A percentile compares a stretch with the other conserved stretches of the same genome.
Conservation (phyloP, 768 basidiomycete species). For the Brasilioporus rufonigricans region DNA sequence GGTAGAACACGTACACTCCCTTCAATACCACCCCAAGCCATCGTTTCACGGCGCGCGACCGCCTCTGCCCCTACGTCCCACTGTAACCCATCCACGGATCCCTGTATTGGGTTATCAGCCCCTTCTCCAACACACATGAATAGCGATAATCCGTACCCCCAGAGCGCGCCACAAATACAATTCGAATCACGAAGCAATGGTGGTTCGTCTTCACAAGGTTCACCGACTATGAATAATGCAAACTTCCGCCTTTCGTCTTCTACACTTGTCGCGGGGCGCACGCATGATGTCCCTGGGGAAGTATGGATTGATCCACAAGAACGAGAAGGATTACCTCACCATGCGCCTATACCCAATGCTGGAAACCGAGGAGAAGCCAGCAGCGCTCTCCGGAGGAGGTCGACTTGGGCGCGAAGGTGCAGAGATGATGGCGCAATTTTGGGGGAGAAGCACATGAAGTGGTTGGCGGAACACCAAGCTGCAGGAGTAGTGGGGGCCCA, state of each 20-base stretch:
- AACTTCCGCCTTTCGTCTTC: slow-evolving; percentile 4
- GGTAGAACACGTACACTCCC: slow-evolving; percentile 2
- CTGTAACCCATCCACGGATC: slow-evolving; percentile 1
- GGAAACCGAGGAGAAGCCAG: not conserved
- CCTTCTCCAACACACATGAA: not conserved
- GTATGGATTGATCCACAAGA: slow-evolving; percentile 63
- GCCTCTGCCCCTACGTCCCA: not conserved
- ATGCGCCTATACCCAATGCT: slow-evolving; percentile 23
- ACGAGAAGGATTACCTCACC: slow-evolving; percentile 58
- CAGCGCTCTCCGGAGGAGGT: slow-evolving; percentile 14
- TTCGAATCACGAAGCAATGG: slow-evolving; percentile 4
- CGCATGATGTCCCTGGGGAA: slow-evolving; percentile 45
- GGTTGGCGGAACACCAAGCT: slow-evolving; percentile 35
- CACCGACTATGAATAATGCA: slow-evolving; percentile 3
- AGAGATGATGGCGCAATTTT: slow-evolving; percentile 4
- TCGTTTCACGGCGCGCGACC: slow-evolving; percentile 12
- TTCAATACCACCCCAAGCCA: slow-evolving; percentile 2
- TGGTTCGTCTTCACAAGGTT: slow-evolving; percentile 6
- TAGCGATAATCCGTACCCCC: slow-evolving; percentile 22
- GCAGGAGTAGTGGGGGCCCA: slow-evolving; percentile 45
- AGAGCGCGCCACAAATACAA: not conserved
- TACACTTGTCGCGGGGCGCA: slow-evolving; percentile 25
- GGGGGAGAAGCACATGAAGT: slow-evolving; percentile 23
- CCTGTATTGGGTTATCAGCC: not conserved
- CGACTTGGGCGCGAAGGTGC: slow-evolving; percentile 12